Base-by-base conservation (phyloP, 2,329 filamentous ascomycete species). In the Beauveria brongniartii region DNA sequence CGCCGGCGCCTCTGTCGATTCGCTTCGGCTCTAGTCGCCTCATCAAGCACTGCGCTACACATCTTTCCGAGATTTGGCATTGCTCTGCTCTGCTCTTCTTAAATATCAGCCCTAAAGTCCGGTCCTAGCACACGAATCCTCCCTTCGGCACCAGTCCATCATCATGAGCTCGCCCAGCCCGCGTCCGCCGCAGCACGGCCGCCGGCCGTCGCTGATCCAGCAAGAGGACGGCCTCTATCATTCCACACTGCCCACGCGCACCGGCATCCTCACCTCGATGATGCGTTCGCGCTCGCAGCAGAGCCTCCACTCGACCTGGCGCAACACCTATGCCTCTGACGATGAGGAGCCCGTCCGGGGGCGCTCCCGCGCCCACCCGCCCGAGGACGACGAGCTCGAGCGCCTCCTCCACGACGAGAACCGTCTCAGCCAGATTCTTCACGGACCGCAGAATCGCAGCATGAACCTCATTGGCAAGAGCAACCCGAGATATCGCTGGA, bases 401-500 rank as follows among this genome's bases (percentile, higher is more conserved):
- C 75, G 75, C 26, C 71, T 79, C 24, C 71, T 78, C 52, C 72
- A 75, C 48, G 82, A 86, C 58, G 84, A 87, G 72, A 81, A 81
- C 37, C 82, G 84, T 24, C 72, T 87, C 55, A 83, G 76, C 62
- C 78, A 80, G 63, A 76, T 88, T 62, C 80, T 88, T 58, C 80
- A 82, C 68, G 83, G 82, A n/a, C 86, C 88, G 3, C 85, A 90
- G 71, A 88, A 92, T 81, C 82, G 90, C 64, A 92, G 88, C 69
- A 89, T 92, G 82, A 83, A 91, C 59, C 80, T 97, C 67, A 96
- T 97, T 71, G 93, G 93, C 47, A 90, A 90, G 68, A 91, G 84
- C 66, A 97, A 94, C 71, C 90, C 91, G 20, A 79, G 90, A 63
- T 96, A 96, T 74, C 83, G 83, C 64, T 97, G 92, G 88, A 88